Evolutionary conservation across 2,329 filamentous ascomycete genomes (phyloP).

Genomic region (Aspergillus brunneoviolaceus): DNA sequence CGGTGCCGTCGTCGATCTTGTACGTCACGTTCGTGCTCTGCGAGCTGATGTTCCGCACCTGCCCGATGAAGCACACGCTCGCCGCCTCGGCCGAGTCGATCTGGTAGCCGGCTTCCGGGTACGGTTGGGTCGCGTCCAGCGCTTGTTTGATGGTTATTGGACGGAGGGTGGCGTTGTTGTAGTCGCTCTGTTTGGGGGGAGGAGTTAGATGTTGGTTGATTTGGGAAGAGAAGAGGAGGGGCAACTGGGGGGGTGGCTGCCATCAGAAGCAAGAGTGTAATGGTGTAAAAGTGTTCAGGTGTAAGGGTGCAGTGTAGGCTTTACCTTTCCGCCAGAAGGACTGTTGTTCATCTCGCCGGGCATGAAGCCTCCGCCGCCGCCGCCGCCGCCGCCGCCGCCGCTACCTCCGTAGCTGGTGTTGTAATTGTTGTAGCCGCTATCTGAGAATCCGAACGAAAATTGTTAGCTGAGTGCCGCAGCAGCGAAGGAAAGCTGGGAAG

Average conservation of each 20-base stretch:
- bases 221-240: background rate
- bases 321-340: slow-evolving; percentile 46
- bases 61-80: slow-evolving; percentile 81
- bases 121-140: slow-evolving; percentile 74
- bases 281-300: too few relatives aligned
- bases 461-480: background rate
- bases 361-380: slow-evolving; percentile 59
- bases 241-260: too few relatives aligned
- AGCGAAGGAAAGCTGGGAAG: background rate
- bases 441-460: slow-evolving; percentile 1
- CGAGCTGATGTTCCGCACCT: slow-evolving; percentile 81
- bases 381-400: slow-evolving; percentile 50
- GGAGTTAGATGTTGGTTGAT: background rate
- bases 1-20: slow-evolving; percentile 92
- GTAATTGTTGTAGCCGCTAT: slow-evolving; percentile 23
- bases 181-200: slow-evolving; percentile 46
- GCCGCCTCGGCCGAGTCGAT: slow-evolving; percentile 75
- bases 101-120: slow-evolving; percentile 73
- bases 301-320: background rate
- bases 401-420: slow-evolving; percentile 57
- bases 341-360: slow-evolving; percentile 49
- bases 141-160: slow-evolving; percentile 96
- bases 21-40: slow-evolving; percentile 91
- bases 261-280: too few relatives aligned
- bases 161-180: slow-evolving; percentile 76